Conservation (phyloP, 1,139 yeast species). For the Barnettozyma hawaiiensis region DNA sequence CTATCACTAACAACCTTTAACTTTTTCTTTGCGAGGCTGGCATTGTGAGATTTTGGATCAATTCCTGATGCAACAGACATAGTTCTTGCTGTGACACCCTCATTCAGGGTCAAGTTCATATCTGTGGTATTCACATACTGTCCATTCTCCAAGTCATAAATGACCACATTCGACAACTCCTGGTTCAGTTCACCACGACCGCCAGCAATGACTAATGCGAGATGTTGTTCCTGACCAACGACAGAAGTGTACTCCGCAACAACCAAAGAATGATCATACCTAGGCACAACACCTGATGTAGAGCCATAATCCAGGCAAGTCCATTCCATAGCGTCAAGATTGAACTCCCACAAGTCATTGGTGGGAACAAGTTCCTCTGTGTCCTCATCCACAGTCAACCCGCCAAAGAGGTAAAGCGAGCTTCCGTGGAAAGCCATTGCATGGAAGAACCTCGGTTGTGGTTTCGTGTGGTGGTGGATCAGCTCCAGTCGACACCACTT, state of each 20-base stretch:
- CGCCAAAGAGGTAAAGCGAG: constrained; percentile 57
- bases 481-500: constrained; percentile 44
- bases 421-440: constrained; percentile 46
- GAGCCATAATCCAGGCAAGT: constrained; percentile 40
- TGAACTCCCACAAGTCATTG: constrained; percentile 66
- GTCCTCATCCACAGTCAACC: constrained; percentile 35
- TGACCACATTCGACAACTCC: constrained; percentile 38
- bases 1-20: constrained; percentile 14
- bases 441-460: constrained; percentile 55
- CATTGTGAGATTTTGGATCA: constrained; percentile 11
- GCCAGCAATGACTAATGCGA: constrained; percentile 55
- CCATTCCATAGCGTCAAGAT: constrained; percentile 49
- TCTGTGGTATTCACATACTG: constrained; percentile 37
- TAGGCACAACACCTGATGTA: constrained; percentile 29
- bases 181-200: constrained; percentile 46
- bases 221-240: constrained; percentile 42
- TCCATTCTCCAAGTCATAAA: constrained; percentile 48
- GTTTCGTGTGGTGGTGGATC: constrained; percentile 27
- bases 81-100: constrained; percentile 12
- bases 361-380: constrained; percentile 38
- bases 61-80: constrained; percentile 6
- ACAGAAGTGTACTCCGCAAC: constrained; percentile 38
- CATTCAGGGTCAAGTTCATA: constrained; percentile 28
- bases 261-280: constrained; percentile 53
- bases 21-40: constrained; percentile 6